These are phyloP conservation scores for Russula brevipes DNA, from an alignment of 768 basidiomycete genomes.

Conservation along the genomic window DNA sequence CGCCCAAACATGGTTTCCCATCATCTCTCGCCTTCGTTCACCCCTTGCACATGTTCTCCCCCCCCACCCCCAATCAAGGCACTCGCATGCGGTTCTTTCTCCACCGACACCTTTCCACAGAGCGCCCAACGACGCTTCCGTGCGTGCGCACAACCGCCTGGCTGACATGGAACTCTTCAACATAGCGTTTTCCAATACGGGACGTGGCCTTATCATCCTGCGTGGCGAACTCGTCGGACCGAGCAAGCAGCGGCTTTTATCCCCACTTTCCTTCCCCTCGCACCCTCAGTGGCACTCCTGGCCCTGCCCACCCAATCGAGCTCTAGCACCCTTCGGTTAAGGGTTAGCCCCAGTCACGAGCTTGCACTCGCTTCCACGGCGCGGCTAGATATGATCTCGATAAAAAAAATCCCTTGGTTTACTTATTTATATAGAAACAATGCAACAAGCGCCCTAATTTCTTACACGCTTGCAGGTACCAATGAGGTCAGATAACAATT, in stretches of 20 bases:
- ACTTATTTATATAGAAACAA: neutral
- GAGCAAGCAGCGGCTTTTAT: slow-evolving; percentile 4
- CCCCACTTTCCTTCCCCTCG: neutral
- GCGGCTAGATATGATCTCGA: slow-evolving; percentile 23
- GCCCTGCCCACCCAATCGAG: slow-evolving; percentile 7
- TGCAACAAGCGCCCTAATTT: neutral
- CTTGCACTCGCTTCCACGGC: slow-evolving; percentile 2
- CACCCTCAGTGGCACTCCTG: neutral
- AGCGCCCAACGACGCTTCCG: slow-evolving; percentile 16
- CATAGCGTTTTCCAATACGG: slow-evolving; percentile 5
- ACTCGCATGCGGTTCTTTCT: neutral
- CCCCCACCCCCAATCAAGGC: neutral
- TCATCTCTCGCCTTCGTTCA: no score
- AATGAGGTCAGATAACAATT: slow-evolving; percentile 22
- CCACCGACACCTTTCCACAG: neutral
- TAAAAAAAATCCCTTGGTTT: neutral
- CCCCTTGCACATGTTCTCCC: neutral
- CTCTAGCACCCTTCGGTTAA: slow-evolving; percentile 18
- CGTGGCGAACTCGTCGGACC: slow-evolving; percentile 17
- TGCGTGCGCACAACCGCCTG: slow-evolving; percentile 19
- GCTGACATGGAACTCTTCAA: slow-evolving; percentile 14
- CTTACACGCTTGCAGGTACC: slow-evolving; percentile 11
- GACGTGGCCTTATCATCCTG: slow-evolving; percentile 6
- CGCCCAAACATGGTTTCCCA: neutral
- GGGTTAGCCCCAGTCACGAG: slow-evolving; percentile 23